A percentile compares a stretch with the other conserved stretches of the same genome.
Evolutionary conservation across 495 filamentous ascomycete genomes (phyloP).

Genomic region (Penicillium bovifimosum): DNA sequence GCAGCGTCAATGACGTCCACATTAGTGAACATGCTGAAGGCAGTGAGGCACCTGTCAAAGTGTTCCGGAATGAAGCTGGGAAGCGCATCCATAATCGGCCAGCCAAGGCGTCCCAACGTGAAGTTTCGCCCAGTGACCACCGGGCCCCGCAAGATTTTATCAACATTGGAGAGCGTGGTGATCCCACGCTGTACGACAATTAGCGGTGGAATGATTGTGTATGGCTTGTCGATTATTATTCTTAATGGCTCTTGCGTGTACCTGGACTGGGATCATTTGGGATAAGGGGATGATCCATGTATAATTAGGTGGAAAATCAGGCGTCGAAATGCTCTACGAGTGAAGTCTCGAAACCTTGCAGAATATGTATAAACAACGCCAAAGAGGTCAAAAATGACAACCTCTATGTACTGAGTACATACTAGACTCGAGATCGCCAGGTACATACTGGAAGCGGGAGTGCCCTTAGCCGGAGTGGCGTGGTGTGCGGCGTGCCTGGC

Average conservation of each 20-base stretch:
- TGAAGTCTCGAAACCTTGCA: no score
- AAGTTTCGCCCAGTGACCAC: conserved; percentile 57
- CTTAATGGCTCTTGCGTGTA: neutral
- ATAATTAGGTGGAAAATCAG: conserved; percentile 2
- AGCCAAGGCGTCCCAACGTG: conserved; percentile 31
- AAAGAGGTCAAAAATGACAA: no score
- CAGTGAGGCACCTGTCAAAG: conserved; percentile 58
- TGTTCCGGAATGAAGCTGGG: conserved; percentile 67
- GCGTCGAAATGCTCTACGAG: neutral
- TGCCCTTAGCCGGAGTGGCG: conserved; percentile 16
- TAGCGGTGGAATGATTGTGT: conserved; percentile 33
- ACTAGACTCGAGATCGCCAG: no score
- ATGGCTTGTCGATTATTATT: conserved; percentile 2
- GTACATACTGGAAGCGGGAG: conserved; percentile 4
- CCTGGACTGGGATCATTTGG: neutral
- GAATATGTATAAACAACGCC: no score
- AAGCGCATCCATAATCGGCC: conserved; percentile 39
- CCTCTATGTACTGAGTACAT: neutral
- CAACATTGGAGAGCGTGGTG: conserved; percentile 75
- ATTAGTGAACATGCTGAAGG: conserved; percentile 57
- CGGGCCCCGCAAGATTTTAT: conserved; percentile 70
- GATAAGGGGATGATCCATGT: conserved; percentile 5
- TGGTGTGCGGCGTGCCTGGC: no score
- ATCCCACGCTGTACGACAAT: conserved; percentile 67
- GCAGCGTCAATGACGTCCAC: conserved; percentile 72